A percentile compares a stretch with the other conserved stretches of the same genome.
Evolutionary conservation across 106 monocot genomes (phyloP).

Genomic region (Xerophyta viscosa): DNA sequence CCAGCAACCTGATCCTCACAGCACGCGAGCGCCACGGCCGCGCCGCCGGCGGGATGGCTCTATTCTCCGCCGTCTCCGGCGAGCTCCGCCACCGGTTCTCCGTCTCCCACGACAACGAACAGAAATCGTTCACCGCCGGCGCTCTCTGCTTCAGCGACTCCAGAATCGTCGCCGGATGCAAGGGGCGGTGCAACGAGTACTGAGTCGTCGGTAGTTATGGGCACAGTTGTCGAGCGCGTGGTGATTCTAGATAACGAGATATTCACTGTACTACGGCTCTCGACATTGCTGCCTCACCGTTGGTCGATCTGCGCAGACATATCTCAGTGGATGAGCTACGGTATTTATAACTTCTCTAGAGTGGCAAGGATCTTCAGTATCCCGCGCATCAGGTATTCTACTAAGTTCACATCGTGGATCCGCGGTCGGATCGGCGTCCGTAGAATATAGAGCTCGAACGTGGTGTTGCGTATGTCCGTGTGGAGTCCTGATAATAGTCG

Average conservation of each 20-base stretch:
- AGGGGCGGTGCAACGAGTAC: conserved; percentile 80
- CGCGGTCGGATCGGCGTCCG: no score
- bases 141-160: conserved; percentile 48
- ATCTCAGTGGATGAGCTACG: no score
- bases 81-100: conserved; percentile 61
- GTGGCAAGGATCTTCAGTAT: no score
- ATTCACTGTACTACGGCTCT: no score
- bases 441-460: no score
- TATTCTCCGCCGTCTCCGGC: conserved; percentile 46
- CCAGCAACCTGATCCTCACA: conserved; percentile 46
- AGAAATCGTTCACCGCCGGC: conserved; percentile 79
- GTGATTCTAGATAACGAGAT: conserved; percentile 75
- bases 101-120: conserved; percentile 43
- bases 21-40: conserved; percentile 46
- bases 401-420: no score
- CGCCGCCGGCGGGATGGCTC: conserved; percentile 59
- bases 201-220: conserved; percentile 86
- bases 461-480: no score
- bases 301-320: no score
- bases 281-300: no score
- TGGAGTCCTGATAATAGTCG: no score
- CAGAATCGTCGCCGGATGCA: conserved; percentile 74
- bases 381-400: no score
- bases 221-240: conserved; percentile 45
- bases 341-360: no score